phyloP scores from a whole-genome alignment of 495 filamentous ascomycete species.

The Aspergillus baeticus region DNA sequence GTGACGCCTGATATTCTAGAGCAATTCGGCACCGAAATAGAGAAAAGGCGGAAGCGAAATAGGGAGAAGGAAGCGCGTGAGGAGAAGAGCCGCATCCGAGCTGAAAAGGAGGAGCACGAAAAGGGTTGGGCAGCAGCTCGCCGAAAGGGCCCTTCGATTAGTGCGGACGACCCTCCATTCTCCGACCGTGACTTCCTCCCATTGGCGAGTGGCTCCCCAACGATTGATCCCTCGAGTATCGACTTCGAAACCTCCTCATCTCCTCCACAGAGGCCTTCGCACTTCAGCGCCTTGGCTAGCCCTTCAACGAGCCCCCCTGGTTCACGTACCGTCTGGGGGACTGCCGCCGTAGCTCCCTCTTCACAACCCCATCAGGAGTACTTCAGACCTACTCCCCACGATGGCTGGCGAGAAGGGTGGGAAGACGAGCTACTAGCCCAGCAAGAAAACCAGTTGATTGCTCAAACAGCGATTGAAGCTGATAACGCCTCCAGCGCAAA shows the following conservation, averaged over 20 bases:
- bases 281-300: constrained; percentile 63
- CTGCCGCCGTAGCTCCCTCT: constrained; percentile 56
- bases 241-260: constrained; percentile 49
- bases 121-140: constrained; percentile 56
- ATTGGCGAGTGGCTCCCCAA: constrained; percentile 45
- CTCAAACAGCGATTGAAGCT: constrained; percentile 31
- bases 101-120: constrained; percentile 79
- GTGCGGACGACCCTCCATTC: constrained; percentile 39
- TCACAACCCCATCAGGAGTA: constrained; percentile 44
- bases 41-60: constrained; percentile 74
- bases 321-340: constrained; percentile 85
- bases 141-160: constrained; percentile 43
- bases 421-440: constrained; percentile 63
- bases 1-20: constrained; percentile 73
- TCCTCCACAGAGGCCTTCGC: constrained; percentile 54
- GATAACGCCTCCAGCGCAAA: constrained; percentile 28
- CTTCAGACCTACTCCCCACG: constrained; percentile 44
- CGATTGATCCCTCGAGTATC: constrained; percentile 35
- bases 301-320: constrained; percentile 77
- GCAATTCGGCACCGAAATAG: constrained; percentile 72
- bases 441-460: constrained; percentile 39
- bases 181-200: constrained; percentile 66
- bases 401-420: constrained; percentile 84
- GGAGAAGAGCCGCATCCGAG: constrained; percentile 84
- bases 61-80: constrained; percentile 84